Conservation (phyloP, 352 stramenopile species). For the Pelagophyceae sp. region DNA sequence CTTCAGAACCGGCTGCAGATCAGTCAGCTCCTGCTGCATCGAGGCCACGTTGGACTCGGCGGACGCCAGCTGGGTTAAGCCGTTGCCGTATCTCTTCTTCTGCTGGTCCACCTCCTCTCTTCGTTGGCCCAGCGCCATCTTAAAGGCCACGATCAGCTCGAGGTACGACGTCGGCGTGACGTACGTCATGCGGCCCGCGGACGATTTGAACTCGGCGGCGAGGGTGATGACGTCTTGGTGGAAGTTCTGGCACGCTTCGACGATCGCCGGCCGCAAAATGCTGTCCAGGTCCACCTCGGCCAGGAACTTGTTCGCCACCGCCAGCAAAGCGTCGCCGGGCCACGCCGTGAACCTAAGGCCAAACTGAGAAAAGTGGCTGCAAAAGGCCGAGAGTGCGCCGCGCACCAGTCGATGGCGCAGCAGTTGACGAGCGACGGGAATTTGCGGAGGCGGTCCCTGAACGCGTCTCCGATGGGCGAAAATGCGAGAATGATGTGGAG, state of each 20-base stretch:
- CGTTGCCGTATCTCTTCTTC: slow-evolving; percentile 71
- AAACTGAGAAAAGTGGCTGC: no score
- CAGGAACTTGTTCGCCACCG: slow-evolving; percentile 82
- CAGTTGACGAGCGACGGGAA: slow-evolving; percentile 92
- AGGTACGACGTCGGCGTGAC: slow-evolving; percentile 88
- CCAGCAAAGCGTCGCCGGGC: slow-evolving; percentile 78
- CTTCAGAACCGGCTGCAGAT: slow-evolving; percentile 80
- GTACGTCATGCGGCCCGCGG: slow-evolving; percentile 78
- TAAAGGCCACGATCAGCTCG: slow-evolving; percentile 85
- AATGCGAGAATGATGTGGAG: slow-evolving; percentile 87
- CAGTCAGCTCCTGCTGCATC: slow-evolving; percentile 85
- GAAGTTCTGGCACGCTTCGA: slow-evolving; percentile 81
- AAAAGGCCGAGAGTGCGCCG: no score
- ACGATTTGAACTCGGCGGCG: slow-evolving; percentile 64
- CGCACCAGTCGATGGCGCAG: slow-evolving; percentile 93
- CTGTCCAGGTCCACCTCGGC: slow-evolving; percentile 71
- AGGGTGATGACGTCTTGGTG: slow-evolving; percentile 75
- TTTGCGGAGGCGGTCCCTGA: slow-evolving; percentile 79
- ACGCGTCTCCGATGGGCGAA: slow-evolving; percentile 83
- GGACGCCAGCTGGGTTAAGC: slow-evolving; percentile 83
- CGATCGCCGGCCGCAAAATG: slow-evolving; percentile 61
- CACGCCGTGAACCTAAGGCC: slow-evolving; percentile 90
- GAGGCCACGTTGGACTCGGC: slow-evolving; percentile 78
- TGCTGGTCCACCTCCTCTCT: slow-evolving; percentile 60
- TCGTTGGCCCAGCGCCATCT: slow-evolving; percentile 66